Percentiles rank a stretch among this genome's conserved stretches.
These are phyloP conservation scores for Pulveroboletus frians DNA, from an alignment of 768 basidiomycete species.

Conservation along the genomic window DNA sequence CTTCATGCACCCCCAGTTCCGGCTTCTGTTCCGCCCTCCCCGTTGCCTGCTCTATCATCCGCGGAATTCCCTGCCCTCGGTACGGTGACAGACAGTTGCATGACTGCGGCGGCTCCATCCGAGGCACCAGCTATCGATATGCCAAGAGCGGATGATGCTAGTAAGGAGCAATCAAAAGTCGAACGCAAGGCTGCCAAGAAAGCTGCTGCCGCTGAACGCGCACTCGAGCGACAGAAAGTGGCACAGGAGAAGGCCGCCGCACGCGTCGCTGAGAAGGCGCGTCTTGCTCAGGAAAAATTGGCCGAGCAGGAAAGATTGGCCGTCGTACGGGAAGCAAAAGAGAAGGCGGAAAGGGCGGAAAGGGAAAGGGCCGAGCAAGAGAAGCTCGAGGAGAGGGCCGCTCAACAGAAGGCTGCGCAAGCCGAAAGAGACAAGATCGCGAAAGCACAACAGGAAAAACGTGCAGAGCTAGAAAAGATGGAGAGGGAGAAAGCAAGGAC, in stretches of 20 bases:
- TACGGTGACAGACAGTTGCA: conserved; percentile 12
- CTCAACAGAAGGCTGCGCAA: conserved; percentile 30
- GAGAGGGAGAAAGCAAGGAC: conserved; percentile 28
- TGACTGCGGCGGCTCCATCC: conserved; percentile 5
- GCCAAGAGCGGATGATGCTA: conserved; percentile 31
- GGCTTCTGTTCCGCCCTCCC: conserved; percentile 33
- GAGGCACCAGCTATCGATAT: conserved; percentile 20
- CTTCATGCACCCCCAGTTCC: conserved; percentile 31
- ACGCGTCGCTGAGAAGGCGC: conserved; percentile 49
- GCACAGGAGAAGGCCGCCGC: conserved; percentile 56
- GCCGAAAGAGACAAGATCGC: conserved; percentile 34
- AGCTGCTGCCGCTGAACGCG: conserved; percentile 56
- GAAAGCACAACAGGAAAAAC: conserved; percentile 32
- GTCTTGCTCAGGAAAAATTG: conserved; percentile 49
- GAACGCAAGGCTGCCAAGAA: conserved; percentile 64
- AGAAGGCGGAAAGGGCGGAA: conserved; percentile 32
- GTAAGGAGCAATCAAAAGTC: conserved; percentile 49
- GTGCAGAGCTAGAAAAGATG: conserved; percentile 25
- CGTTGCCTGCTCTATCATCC: conserved; percentile 50
- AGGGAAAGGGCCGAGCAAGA: conserved; percentile 37
- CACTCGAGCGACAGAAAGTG: conserved; percentile 51
- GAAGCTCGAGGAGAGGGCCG: conserved; percentile 34
- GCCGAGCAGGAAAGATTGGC: conserved; percentile 47
- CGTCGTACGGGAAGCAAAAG: conserved; percentile 36
- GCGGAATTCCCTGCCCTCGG: conserved; percentile 72